Base-by-base conservation (phyloP, 257 asterid species). In the Thymus mandschuricus region DNA sequence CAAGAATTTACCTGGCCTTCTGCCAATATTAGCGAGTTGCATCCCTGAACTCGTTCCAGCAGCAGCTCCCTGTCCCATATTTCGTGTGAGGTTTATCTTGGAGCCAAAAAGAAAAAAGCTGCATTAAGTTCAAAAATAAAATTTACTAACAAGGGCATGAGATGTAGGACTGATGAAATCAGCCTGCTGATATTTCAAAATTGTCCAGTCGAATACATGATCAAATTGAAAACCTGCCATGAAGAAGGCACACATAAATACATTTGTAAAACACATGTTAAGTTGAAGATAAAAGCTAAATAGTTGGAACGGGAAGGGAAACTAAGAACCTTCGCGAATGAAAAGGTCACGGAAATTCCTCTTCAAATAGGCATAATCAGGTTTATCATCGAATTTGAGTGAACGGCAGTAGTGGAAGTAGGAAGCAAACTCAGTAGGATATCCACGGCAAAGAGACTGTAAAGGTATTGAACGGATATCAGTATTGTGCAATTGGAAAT, bases 331-430 rank as follows among this genome's bases (percentile, higher is more conserved):
- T 92, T 92, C 97, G 28, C 93, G 92, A 68, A 86, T 87, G 69
- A 87, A 92, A 71, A 89, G 96, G 75, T 92, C 97, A 13, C 96
- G 89, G 80, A 89, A 89, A 60, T 85, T 86, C 84, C 87, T 89
- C 82, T 83, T 89, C 60, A 92, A 86, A 81, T 85, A 87, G 46
- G 96, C 85, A 81, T 91, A 91, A 83, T 91, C 96, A 60, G 96
- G 95, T 66, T 84, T 88, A 72, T 84, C 97, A 33, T 91, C 95
- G 75, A 91, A 91, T 68, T 85, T 86, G 80, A 91, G 89, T 27
- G 96, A 85, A 27, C 97, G 97, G 9, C 97, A 91, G 68, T 87
- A 89, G 82, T 89, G 97, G 83, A 92, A 92, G 86, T 87, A 92
- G 44, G 93, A 87, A 12, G 97, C 96, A 34, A 89, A 92, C 76